Evolutionary conservation across 345 rosid genomes (phyloP), one percentile per base, ranked within the genome.

Genomic region (Sonneratia alba): DNA sequence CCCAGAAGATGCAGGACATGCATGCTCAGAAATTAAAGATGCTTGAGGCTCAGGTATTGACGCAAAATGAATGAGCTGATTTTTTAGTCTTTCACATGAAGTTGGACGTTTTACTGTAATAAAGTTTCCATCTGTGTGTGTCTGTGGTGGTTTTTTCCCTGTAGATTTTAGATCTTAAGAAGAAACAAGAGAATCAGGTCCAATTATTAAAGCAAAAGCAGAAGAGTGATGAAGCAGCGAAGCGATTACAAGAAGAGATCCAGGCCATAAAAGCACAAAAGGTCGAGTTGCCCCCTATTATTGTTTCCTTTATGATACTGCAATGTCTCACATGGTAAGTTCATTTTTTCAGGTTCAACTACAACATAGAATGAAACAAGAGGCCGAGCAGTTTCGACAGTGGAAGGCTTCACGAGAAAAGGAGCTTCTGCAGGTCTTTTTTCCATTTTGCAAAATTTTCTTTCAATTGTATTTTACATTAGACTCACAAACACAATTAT

Each of bases 341-440:
- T 36, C 74, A 74, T 62, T 37, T 69, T 61, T 78, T 15, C 65
- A 95, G 99, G 99, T 95, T 83, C 99, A 95, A 79, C 82, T 95
- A 80, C 99, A 92, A 74, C 94, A 92, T 69, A 95, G 86, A 74
- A 95, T 95, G 83, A 95, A 90, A 85, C 98, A 92, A 84, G 99
- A 95, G 81, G 96, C 98, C 24, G 99, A 92, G 75, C 99, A 92
- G 77, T 95, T 95, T 80, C 89, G 98, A 53, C 99, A 88, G 66
- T 95, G 98, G 99, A 95, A 95, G 79, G 97, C 99, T 70, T 92
- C 92, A 16, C 79, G 96, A 68, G 99, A 92, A 81, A 95, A 66
- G 69, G 69, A 66, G 69, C 69, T 66, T 16, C 32, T 66, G 47
- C 69, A 66, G 69, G 69, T 42, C 32, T 14, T 62, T 42, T 27